A percentile compares a stretch with the other conserved stretches of the same genome.
Conservation (phyloP, 371 early-diverging fungal species). For the Mortierella sp. region DNA sequence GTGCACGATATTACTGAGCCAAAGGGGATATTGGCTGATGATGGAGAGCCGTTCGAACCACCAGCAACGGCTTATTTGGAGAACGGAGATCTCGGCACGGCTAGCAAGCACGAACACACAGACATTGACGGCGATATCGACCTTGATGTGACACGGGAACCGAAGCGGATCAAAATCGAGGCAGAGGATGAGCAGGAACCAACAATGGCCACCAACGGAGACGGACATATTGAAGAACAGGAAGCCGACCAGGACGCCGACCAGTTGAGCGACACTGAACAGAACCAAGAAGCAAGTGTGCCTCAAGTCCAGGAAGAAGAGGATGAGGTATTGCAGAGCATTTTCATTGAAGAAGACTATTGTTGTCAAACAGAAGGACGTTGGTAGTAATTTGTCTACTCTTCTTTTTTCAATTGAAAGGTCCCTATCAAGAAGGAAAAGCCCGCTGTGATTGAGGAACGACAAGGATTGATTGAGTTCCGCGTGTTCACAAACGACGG, state of each 20-base stretch:
- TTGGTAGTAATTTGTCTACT: background rate
- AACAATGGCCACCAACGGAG: conserved; percentile 19
- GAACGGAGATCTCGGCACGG: conserved; percentile 23
- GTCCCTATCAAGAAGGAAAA: conserved; percentile 58
- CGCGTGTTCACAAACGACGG: conserved; percentile 82
- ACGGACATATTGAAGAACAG: conserved; percentile 27
- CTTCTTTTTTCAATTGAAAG: background rate
- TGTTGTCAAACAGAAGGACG: background rate
- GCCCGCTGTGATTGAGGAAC: conserved; percentile 72
- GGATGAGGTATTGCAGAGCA: conserved; percentile 20
- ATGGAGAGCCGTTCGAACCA: background rate
- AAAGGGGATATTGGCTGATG: background rate
- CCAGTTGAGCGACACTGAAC: conserved; percentile 47
- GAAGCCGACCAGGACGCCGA: conserved; percentile 52
- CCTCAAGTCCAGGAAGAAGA: conserved; percentile 42
- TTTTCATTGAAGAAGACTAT: background rate
- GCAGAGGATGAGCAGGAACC: conserved; percentile 31
- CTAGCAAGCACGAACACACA: conserved; percentile 29
- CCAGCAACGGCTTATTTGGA: conserved; percentile 1
- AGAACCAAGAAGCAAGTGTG: conserved; percentile 24
- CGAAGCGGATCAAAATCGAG: conserved; percentile 57
- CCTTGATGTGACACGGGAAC: conserved; percentile 6
- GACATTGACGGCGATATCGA: conserved; percentile 24
- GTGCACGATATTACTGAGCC: background rate
- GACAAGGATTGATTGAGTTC: conserved; percentile 78